phyloP scores from a whole-genome alignment of 2,329 filamentous ascomycete species.

The Cryphonectria radicalis region DNA sequence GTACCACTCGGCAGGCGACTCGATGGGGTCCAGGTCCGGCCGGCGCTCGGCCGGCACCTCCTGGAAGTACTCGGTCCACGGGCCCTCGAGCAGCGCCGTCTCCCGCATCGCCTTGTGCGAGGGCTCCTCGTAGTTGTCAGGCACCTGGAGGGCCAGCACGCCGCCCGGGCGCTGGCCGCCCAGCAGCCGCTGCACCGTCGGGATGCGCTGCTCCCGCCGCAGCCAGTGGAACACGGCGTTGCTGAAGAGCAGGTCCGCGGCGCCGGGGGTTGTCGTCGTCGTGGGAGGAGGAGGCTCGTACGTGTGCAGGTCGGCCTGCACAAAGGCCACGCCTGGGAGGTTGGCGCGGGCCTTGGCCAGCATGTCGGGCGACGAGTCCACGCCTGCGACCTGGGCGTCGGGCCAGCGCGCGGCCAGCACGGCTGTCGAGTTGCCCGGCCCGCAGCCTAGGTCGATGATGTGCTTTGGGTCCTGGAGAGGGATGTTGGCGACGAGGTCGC shows the following conservation, averaged over 20 bases:
- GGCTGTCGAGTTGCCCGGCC: conserved; percentile 61
- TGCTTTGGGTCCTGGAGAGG: conserved; percentile 43
- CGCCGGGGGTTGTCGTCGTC: conserved; percentile 18
- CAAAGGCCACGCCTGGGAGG: conserved; percentile 49
- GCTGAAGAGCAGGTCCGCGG: conserved; percentile 54
- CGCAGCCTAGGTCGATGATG: conserved; percentile 64
- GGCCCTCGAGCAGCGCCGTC: conserved; percentile 40
- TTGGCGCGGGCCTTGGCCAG: conserved; percentile 49
- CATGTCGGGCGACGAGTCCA: conserved; percentile 63
- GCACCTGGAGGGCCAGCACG: conserved; percentile 57
- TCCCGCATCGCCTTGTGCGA: conserved; percentile 56
- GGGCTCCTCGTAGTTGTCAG: conserved; percentile 52
- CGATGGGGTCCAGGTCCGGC: conserved; percentile 52
- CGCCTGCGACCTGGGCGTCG: conserved; percentile 49
- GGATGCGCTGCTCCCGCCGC: conserved; percentile 45
- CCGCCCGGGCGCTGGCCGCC: conserved; percentile 45
- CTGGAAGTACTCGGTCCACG: conserved; percentile 32
- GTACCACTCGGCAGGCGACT: conserved; percentile 52
- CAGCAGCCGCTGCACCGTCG: conserved; percentile 50
- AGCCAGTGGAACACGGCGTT: conserved; percentile 67
- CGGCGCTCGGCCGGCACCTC: conserved; percentile 34
- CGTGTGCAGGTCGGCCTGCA: conserved; percentile 48
- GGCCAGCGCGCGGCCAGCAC: conserved; percentile 54
- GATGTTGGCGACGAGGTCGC: conserved; percentile 57
- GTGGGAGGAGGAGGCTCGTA: conserved; percentile 42